A percentile compares a stretch with the other conserved stretches of the same genome.
phyloP scores from a whole-genome alignment of 257 asterid genomes.

The Parsonsia alboflavescens region DNA sequence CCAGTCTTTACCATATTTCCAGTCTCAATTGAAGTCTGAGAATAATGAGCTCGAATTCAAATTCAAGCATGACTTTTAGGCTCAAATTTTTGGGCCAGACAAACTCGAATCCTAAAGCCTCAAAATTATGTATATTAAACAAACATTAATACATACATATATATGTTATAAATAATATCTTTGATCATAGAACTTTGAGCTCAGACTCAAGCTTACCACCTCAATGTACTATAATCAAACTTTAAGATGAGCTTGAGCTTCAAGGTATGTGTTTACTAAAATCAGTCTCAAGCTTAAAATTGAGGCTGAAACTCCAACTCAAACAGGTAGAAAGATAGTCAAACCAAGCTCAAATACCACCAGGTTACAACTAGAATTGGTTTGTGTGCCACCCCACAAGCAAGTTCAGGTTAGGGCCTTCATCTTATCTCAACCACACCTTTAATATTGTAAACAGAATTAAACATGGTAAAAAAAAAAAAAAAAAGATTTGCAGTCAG shows the following conservation, averaged over 20 bases:
- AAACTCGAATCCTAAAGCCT: not conserved
- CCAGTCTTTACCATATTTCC: conserved; percentile 83
- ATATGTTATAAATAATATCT: too few relatives aligned
- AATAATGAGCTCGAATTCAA: not conserved
- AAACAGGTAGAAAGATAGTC: not conserved
- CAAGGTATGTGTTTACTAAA: not conserved
- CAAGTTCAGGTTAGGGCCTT: not conserved
- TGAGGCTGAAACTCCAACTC: not conserved
- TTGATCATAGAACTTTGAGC: too few relatives aligned
- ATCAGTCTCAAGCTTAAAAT: not conserved
- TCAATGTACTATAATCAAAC: not conserved
- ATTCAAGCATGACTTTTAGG: not conserved
- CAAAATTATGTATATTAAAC: too few relatives aligned
- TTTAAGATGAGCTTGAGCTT: not conserved
- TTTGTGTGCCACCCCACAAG: not conserved
- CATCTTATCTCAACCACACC: too few relatives aligned
- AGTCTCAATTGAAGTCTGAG: not conserved
- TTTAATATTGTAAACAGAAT: too few relatives aligned
- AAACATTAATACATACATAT: too few relatives aligned
- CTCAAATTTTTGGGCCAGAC: not conserved
- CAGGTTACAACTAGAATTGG: not conserved
- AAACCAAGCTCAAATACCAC: not conserved
- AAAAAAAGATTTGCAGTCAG: too few relatives aligned
- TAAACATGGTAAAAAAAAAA: too few relatives aligned
- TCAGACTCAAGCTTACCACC: not conserved